Percentiles rank a stretch among this genome's conserved stretches.
Conservation (phyloP, 805 yeast species). For the Lachancea meyersii region DNA sequence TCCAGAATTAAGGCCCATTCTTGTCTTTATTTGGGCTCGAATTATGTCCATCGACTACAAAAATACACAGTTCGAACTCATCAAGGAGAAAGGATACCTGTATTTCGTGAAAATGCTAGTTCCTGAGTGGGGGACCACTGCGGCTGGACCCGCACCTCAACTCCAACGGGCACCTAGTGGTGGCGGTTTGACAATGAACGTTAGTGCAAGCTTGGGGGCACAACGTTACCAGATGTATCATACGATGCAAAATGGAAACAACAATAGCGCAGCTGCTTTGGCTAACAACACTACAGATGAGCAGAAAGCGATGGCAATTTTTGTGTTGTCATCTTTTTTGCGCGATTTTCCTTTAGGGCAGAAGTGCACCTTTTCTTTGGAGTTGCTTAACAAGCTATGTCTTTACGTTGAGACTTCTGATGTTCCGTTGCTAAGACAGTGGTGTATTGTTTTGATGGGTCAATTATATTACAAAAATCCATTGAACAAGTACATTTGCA, state of each 20-base stretch:
- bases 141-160: slow-evolving; percentile 7
- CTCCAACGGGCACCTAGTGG: slow-evolving; percentile 14
- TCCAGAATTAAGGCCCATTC: slow-evolving; percentile 85
- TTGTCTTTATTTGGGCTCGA: slow-evolving; percentile 96
- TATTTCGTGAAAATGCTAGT: slow-evolving; percentile 79
- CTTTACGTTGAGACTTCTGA: slow-evolving; percentile 65
- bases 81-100: slow-evolving; percentile 84
- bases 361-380: slow-evolving; percentile 67
- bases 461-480: slow-evolving; percentile 68
- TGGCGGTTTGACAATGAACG: slow-evolving; percentile 21
- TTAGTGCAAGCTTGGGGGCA: slow-evolving; percentile 14
- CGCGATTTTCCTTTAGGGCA: slow-evolving; percentile 77
- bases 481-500: slow-evolving; percentile 67
- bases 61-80: slow-evolving; percentile 84
- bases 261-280: slow-evolving; percentile 7
- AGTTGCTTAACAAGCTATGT: slow-evolving; percentile 61
- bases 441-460: slow-evolving; percentile 78
- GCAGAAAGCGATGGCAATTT: slow-evolving; percentile 93
- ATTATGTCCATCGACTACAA: slow-evolving; percentile 92
- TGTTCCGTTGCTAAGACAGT: slow-evolving; percentile 81
- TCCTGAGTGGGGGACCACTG: slow-evolving; percentile 31
- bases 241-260: slow-evolving; percentile 7
- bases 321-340: slow-evolving; percentile 78
- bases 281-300: slow-evolving; percentile 51
- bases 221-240: slow-evolving; percentile 17